A percentile compares a stretch with the other conserved stretches of the same genome.
Evolutionary conservation across 2,329 filamentous ascomycete genomes (phyloP).

Genomic region (Talaromyces sp.): DNA sequence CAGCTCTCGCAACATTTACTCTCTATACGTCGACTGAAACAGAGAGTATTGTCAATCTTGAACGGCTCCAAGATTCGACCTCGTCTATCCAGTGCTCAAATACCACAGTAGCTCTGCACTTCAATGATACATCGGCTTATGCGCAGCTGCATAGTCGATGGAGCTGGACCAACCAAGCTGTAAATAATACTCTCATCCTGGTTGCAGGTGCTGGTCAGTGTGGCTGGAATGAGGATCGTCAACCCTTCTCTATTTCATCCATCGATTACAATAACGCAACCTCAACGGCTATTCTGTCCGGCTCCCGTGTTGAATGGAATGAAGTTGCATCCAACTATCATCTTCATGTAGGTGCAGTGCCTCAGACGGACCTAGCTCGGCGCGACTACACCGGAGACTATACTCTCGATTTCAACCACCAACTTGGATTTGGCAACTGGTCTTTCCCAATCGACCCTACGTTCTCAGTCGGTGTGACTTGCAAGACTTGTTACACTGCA

Average conservation of each 20-base stretch:
- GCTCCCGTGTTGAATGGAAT: slow-evolving; percentile 22
- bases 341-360: slow-evolving; percentile 17
- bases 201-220: slow-evolving; percentile 25
- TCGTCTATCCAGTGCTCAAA: slow-evolving; percentile 8
- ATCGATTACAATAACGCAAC: slow-evolving; percentile 21
- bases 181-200: slow-evolving; percentile 22
- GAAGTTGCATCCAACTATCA: slow-evolving; percentile 22
- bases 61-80: slow-evolving; percentile 3
- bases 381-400: slow-evolving; percentile 4
- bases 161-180: slow-evolving; percentile 24
- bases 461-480: slow-evolving; percentile 19
- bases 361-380: neutral
- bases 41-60: slow-evolving; percentile 13
- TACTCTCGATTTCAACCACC: slow-evolving; percentile 21
- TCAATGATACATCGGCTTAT: neutral
- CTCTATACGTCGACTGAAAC: neutral
- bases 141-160: slow-evolving; percentile 16
- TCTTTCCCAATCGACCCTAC: slow-evolving; percentile 16
- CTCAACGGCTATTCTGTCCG: slow-evolving; percentile 21
- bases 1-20: slow-evolving; percentile 12
- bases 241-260: slow-evolving; percentile 23
- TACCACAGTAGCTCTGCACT: neutral
- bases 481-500: slow-evolving; percentile 22
- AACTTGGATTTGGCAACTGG: slow-evolving; percentile 20
- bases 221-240: slow-evolving; percentile 23